These are phyloP conservation scores for Colletotrichum sp. DNA, from an alignment of 2,329 filamentous ascomycete species.

Conservation along the genomic window DNA sequence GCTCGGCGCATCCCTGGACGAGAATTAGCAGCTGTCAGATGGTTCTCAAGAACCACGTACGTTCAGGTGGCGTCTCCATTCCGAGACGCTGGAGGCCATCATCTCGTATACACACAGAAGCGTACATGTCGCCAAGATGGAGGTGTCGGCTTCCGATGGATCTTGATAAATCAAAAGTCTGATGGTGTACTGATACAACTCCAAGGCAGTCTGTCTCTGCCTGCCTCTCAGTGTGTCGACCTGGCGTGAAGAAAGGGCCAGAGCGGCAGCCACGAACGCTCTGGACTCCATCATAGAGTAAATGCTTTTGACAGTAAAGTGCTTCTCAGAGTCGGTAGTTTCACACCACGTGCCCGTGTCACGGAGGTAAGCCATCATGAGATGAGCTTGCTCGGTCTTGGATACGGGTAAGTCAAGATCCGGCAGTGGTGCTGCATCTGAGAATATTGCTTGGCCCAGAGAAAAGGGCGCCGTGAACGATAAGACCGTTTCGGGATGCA, in stretches of 20 bases:
- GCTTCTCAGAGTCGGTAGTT: constrained; percentile 11
- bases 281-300: constrained; percentile 13
- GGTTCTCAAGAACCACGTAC: background rate
- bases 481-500: background rate
- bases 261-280: constrained; percentile 7
- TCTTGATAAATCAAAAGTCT: constrained; percentile 9
- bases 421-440: background rate
- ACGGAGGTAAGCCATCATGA: background rate
- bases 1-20: constrained; percentile 8
- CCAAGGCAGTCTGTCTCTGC: background rate
- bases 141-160: background rate
- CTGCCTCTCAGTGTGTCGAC: background rate
- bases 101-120: constrained; percentile 19
- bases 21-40: background rate
- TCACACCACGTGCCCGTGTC: constrained; percentile 16
- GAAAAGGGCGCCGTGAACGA: background rate
- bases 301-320: constrained; percentile 2
- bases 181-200: constrained; percentile 18
- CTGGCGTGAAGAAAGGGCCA: constrained; percentile 10
- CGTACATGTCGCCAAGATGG: constrained; percentile 10
- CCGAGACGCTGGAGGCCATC: constrained; percentile 16
- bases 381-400: background rate
- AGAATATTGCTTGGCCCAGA: background rate
- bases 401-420: background rate
- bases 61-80: constrained; percentile 15